phyloP scores from a whole-genome alignment of 23 red algal genomes.

The Gracilaria gracilis region DNA sequence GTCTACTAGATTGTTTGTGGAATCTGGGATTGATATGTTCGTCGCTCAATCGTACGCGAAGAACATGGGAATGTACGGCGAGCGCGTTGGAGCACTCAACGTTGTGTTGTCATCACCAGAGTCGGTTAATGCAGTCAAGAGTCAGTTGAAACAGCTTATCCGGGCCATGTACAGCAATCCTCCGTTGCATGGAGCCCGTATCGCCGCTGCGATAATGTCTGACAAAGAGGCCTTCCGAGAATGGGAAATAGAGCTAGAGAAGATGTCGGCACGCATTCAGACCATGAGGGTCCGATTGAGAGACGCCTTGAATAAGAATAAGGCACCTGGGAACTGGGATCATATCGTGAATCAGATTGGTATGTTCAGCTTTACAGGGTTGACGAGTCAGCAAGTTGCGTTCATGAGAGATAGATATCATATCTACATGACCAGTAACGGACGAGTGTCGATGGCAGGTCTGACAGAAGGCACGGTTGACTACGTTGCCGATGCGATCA shows the following conservation, averaged over 20 bases:
- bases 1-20: conserved; percentile 75
- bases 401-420: conserved; percentile 89
- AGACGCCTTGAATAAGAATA: conserved; percentile 66
- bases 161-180: conserved; percentile 93
- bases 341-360: conserved; percentile 92
- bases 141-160: conserved; percentile 85
- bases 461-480: conserved; percentile 78
- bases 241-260: conserved; percentile 88
- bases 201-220: conserved; percentile 80
- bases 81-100: conserved; percentile 87
- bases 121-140: conserved; percentile 25
- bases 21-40: conserved; percentile 89
- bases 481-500: conserved; percentile 94
- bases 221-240: conserved; percentile 73
- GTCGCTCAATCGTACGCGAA: conserved; percentile 95
- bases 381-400: conserved; percentile 80
- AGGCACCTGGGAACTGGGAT: conserved; percentile 88
- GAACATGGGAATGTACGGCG: conserved; percentile 98
- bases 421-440: conserved; percentile 98
- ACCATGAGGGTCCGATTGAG: conserved; percentile 81
- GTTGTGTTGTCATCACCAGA: conserved; percentile 57
- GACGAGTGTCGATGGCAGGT: conserved; percentile 93
- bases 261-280: conserved; percentile 83
- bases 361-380: conserved; percentile 95
- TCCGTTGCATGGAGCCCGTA: conserved; percentile 82